A percentile compares a stretch with the other conserved stretches of the same genome.
Conservation (phyloP, 441 rosid species). For the Kokia cookei region DNA sequence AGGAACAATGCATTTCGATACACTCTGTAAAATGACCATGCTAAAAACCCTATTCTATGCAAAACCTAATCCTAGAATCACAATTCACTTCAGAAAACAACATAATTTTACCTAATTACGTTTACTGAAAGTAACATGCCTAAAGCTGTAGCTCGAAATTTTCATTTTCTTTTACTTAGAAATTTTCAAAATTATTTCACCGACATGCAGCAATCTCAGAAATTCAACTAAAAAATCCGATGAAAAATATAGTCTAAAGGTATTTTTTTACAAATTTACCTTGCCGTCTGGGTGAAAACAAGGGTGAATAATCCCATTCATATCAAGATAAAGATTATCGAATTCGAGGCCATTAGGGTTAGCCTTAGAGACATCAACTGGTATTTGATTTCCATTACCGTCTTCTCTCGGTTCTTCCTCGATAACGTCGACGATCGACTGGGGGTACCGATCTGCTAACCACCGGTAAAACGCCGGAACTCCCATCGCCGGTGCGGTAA, state of each 20-base stretch:
- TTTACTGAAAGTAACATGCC: neutral
- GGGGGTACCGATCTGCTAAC: slow-evolving; percentile 94
- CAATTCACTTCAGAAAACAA: neutral
- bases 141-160: neutral
- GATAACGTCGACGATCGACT: slow-evolving; percentile 65
- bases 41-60: neutral
- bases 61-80: neutral
- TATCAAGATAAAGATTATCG: slow-evolving; percentile 86
- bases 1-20: neutral
- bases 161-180: no score
- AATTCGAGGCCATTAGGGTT: slow-evolving; percentile 94
- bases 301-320: slow-evolving; percentile 94
- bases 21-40: neutral
- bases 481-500: slow-evolving; percentile 49
- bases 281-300: slow-evolving; percentile 97
- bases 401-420: slow-evolving; percentile 63
- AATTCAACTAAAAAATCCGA: neutral
- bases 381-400: slow-evolving; percentile 26
- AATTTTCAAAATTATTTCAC: no score
- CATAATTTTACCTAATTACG: neutral
- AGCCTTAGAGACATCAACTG: slow-evolving; percentile 63
- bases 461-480: slow-evolving; percentile 96
- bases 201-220: no score
- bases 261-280: slow-evolving; percentile 27
- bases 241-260: neutral